Percentiles rank a stretch among this genome's conserved stretches.
Conservation (phyloP, 148 eudicot species). For the Bassia scoparia region DNA sequence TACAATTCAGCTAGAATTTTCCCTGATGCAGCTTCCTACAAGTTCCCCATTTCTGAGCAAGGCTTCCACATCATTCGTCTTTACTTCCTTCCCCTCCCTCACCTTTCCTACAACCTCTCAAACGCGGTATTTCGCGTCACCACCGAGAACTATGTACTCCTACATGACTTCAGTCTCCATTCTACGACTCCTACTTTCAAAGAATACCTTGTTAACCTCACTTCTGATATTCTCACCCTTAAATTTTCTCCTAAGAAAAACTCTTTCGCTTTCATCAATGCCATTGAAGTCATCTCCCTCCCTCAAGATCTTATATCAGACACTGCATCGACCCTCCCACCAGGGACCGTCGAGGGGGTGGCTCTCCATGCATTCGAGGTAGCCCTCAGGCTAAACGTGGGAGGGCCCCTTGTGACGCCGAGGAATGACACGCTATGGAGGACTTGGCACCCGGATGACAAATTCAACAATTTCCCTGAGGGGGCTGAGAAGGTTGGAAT, state of each 20-base stretch:
- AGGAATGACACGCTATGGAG: slow-evolving; percentile 54
- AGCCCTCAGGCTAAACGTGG: slow-evolving; percentile 43
- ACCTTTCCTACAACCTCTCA: slow-evolving; percentile 43
- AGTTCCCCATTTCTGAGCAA: slow-evolving; percentile 41
- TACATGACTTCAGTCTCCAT: slow-evolving; percentile 43
- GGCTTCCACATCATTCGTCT: slow-evolving; percentile 55
- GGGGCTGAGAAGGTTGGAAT: slow-evolving; percentile 32
- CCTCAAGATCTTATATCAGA: slow-evolving; percentile 39
- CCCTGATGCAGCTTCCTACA: slow-evolving; percentile 36
- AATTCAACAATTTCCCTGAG: slow-evolving; percentile 38
- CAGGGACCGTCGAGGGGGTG: slow-evolving; percentile 31
- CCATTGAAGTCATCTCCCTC: slow-evolving; percentile 56
- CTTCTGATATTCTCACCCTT: slow-evolving; percentile 34
- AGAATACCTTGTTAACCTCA: slow-evolving; percentile 53
- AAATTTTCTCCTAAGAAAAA: slow-evolving; percentile 47
- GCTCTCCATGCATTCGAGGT: slow-evolving; percentile 36
- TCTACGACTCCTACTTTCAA: slow-evolving; percentile 27
- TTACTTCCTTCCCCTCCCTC: slow-evolving; percentile 53
- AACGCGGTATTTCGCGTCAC: slow-evolving; percentile 43
- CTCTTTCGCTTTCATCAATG: slow-evolving; percentile 54
- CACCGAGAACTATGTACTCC: slow-evolving; percentile 42
- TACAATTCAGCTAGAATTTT: slow-evolving; percentile 49
- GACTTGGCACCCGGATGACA: slow-evolving; percentile 44
- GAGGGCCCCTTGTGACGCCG: slow-evolving; percentile 48
- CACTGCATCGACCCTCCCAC: slow-evolving; percentile 33